phyloP scores from a whole-genome alignment of 192 early-diverging fungal genomes.

The Gaertneriomyces semiglobifer region DNA sequence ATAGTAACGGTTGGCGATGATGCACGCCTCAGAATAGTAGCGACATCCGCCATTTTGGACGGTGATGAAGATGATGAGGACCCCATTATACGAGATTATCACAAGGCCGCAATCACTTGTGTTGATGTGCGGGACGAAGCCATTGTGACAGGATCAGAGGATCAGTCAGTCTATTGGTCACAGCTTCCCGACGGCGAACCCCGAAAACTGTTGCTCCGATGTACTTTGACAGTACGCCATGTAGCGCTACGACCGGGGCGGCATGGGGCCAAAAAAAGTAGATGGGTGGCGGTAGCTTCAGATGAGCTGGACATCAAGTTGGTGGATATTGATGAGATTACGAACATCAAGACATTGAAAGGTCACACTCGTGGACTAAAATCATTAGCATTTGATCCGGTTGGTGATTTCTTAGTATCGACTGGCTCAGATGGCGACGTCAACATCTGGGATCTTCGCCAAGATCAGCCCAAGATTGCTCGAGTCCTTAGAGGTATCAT shows the following conservation, averaged over 20 bases:
- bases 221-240: conserved; percentile 22
- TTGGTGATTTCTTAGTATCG: conserved; percentile 77
- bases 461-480: conserved; percentile 39
- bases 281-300: conserved; percentile 25
- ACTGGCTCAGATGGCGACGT: conserved; percentile 61
- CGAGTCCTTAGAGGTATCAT: conserved; percentile 36
- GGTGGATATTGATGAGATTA: conserved; percentile 35
- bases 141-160: conserved; percentile 27
- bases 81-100: conserved; percentile 7
- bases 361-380: conserved; percentile 92
- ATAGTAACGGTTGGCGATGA: conserved; percentile 29
- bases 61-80: conserved; percentile 30
- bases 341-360: conserved; percentile 58
- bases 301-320: conserved; percentile 41
- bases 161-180: conserved; percentile 19
- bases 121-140: conserved; percentile 5
- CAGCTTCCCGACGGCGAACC: not conserved
- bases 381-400: conserved; percentile 79
- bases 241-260: conserved; percentile 21
- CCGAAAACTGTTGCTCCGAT: conserved; percentile 11
- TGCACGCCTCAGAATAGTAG: conserved; percentile 11
- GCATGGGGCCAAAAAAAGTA: conserved; percentile 7
- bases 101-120: conserved; percentile 25
- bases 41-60: conserved; percentile 16
- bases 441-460: conserved; percentile 62